Evolutionary conservation across 2,329 filamentous ascomycete genomes (phyloP).

Genomic region (Aureobasidium musti): DNA sequence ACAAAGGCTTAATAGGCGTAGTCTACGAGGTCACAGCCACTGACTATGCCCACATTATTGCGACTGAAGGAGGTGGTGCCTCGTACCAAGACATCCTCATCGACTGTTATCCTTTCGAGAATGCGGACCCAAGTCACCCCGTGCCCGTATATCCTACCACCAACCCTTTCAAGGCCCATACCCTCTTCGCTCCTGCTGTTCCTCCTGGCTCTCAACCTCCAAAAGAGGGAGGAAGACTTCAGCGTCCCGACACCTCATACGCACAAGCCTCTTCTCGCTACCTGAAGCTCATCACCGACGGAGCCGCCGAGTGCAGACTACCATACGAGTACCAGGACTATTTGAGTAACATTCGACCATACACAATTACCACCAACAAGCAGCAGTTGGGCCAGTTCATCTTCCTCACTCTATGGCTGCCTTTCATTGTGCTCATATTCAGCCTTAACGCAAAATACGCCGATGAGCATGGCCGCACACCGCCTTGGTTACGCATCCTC

Average conservation of each 20-base stretch:
- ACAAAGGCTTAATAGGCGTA: slow-evolving; percentile 82
- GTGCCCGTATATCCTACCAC: slow-evolving; percentile 67
- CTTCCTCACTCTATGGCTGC: slow-evolving; percentile 62
- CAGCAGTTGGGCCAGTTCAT: slow-evolving; percentile 67
- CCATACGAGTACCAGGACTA: slow-evolving; percentile 77
- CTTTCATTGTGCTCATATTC: slow-evolving; percentile 59
- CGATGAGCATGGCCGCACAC: slow-evolving; percentile 67
- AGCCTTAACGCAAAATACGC: slow-evolving; percentile 54
- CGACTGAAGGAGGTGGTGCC: slow-evolving; percentile 83
- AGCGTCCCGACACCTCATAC: slow-evolving; percentile 67
- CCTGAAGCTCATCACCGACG: slow-evolving; percentile 74
- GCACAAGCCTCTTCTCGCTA: slow-evolving; percentile 85
- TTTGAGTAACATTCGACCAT: slow-evolving; percentile 68
- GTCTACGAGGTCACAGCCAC: slow-evolving; percentile 88
- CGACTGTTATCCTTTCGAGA: slow-evolving; percentile 70
- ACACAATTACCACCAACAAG: slow-evolving; percentile 64
- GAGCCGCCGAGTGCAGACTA: slow-evolving; percentile 76
- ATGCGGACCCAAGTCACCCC: slow-evolving; percentile 51
- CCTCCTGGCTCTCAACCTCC: slow-evolving; percentile 38
- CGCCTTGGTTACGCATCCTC: slow-evolving; percentile 63
- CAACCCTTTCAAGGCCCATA: slow-evolving; percentile 76
- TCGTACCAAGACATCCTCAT: slow-evolving; percentile 84
- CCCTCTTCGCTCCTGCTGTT: slow-evolving; percentile 68
- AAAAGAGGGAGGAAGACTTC: slow-evolving; percentile 47
- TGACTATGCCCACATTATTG: slow-evolving; percentile 84